A percentile compares a stretch with the other conserved stretches of the same genome.
Evolutionary conservation across 2,329 filamentous ascomycete genomes (phyloP).

Genomic region (Aspergillus tanneri): DNA sequence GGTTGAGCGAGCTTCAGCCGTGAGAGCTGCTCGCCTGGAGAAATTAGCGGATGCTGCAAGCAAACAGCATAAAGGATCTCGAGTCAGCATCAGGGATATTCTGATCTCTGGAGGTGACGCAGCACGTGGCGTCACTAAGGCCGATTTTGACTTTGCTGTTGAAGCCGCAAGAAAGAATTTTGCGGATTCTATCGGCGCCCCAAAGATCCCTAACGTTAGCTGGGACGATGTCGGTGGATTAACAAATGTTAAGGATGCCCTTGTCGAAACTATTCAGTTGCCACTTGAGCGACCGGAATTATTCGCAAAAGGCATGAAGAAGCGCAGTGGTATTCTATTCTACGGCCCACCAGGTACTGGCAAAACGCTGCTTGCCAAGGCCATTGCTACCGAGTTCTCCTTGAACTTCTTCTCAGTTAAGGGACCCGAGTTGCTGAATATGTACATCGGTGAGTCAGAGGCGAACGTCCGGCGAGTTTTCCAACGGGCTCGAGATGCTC

Average conservation of each 20-base stretch:
- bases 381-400: conserved; percentile 96
- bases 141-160: conserved; percentile 88
- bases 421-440: conserved; percentile 94
- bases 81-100: conserved; percentile 74
- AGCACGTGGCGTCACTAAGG: conserved; percentile 73
- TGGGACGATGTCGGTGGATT: conserved; percentile 96
- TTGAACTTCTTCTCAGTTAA: conserved; percentile 99
- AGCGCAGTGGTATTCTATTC: conserved; percentile 96
- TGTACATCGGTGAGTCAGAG: conserved; percentile 99
- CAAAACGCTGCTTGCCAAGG: conserved; percentile 99
- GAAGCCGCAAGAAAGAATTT: conserved; percentile 97
- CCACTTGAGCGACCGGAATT: conserved; percentile 88
- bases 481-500: conserved; percentile 95
- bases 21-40: conserved; percentile 73
- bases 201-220: conserved; percentile 94
- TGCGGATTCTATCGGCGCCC: conserved; percentile 92
- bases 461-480: conserved; percentile 99
- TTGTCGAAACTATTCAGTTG: conserved; percentile 93
- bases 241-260: conserved; percentile 92
- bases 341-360: conserved; percentile 98
- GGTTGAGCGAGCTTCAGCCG: conserved; percentile 81
- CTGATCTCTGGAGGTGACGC: conserved; percentile 80
- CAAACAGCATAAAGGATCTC: conserved; percentile 24
- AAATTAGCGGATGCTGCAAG: conserved; percentile 56
- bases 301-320: conserved; percentile 97